phyloP scores from a whole-genome alignment of 108 stramenopile species.

The Cylindrotheca fusiformis region DNA sequence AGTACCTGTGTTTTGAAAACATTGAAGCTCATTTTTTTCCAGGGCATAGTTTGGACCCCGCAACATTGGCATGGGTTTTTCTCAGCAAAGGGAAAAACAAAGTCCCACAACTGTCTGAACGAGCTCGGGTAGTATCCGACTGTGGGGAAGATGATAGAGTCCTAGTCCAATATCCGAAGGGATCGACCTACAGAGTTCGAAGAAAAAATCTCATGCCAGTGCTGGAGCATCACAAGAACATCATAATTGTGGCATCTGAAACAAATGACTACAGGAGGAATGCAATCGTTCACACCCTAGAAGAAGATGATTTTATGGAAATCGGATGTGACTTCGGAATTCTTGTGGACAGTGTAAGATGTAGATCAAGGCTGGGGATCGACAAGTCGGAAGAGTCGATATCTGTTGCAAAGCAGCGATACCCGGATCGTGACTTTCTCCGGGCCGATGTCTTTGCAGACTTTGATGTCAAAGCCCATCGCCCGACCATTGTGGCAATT shows the following conservation, averaged over 20 bases:
- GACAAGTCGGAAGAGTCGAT: slow-evolving; percentile 74
- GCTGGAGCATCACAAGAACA: slow-evolving; percentile 41
- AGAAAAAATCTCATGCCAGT: slow-evolving; percentile 55
- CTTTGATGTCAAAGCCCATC: neutral
- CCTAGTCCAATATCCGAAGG: slow-evolving; percentile 66
- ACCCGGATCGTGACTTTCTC: slow-evolving; percentile 54
- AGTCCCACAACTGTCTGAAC: slow-evolving; percentile 7
- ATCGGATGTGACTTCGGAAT: slow-evolving; percentile 81
- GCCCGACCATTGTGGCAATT: slow-evolving; percentile 61
- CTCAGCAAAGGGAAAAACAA: slow-evolving; percentile 46
- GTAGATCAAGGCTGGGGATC: slow-evolving; percentile 52
- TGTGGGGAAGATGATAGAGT: slow-evolving; percentile 33
- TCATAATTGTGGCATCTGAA: slow-evolving; percentile 63
- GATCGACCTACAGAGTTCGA: slow-evolving; percentile 69
- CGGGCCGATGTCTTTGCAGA: slow-evolving; percentile 34
- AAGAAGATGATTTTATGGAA: slow-evolving; percentile 71
- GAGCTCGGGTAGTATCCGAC: slow-evolving; percentile 17
- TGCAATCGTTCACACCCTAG: slow-evolving; percentile 49
- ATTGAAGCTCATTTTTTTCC: slow-evolving; percentile 14
- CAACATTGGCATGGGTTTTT: slow-evolving; percentile 56
- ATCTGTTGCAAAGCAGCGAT: slow-evolving; percentile 52
- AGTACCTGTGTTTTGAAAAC: slow-evolving; percentile 18
- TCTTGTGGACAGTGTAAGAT: slow-evolving; percentile 43
- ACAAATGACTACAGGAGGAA: slow-evolving; percentile 68
- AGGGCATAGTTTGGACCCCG: slow-evolving; percentile 5